Evolutionary conservation across 2,329 filamentous ascomycete species (phyloP), one percentile per base, ranked within the genome.

Genomic region (Annulohypoxylon truncatum): DNA sequence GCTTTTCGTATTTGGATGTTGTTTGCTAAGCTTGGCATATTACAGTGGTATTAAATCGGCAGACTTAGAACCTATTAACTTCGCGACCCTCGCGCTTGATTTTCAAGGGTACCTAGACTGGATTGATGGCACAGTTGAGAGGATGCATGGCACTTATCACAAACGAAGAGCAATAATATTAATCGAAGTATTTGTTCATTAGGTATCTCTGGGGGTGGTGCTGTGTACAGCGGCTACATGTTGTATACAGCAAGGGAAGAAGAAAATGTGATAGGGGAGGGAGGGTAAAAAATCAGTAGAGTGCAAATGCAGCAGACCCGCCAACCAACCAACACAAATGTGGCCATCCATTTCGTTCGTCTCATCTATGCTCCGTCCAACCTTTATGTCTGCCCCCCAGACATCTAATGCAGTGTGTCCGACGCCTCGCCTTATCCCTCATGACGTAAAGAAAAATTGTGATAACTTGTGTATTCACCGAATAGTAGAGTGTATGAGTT

Each of bases 351-450:
- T 62, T 62, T 54, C 63, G 28, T 61, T 57, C 55, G 31, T 61
- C 44, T 56, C 38, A 35, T 44, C 54, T 57, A 64, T 67, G 64
- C 61, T 61, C 61, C 54, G 59, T 58, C 66, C 62, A 60, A 54
- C 24, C 62, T 35, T 35, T 46, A 55, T 54, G 60, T 52, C 62
- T 60, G 46, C 35, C 63, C 66, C 55, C 59, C 55, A 67, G 59
- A 63, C 44, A 64, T 68, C 29, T 48, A 38, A 64, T 64, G 51
- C 61, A 52, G 59, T 64, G 46, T 68, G 46, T 55, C 63, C 55
- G 62, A 66, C 62, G 62, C 66, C 66, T 66, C 55, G 66, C 62
- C 66, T 48, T 33, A 48, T 56, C 42, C 35, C 55, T 63, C 52
- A 22, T 55, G 33, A 56, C 33, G 50, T 57, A n/a, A 46, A 26